Percentiles rank a stretch among this genome's conserved stretches.
phyloP scores from a whole-genome alignment of 345 rosid genomes.

The Syzygium jambos region DNA sequence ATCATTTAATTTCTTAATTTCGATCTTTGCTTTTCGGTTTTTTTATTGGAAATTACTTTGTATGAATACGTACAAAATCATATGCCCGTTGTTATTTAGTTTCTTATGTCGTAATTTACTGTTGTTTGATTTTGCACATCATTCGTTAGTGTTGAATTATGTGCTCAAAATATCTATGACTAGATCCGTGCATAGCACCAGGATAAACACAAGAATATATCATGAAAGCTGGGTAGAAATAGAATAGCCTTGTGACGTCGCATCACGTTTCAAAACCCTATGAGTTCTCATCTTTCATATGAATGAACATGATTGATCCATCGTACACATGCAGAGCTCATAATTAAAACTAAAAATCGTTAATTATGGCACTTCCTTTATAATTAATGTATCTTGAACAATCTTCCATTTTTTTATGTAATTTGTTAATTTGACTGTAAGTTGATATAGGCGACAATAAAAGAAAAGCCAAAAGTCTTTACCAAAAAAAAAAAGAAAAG shows the following conservation, averaged over 20 bases:
- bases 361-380: not conserved
- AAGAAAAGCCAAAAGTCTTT: not conserved
- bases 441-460: not conserved
- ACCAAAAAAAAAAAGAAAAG: not conserved
- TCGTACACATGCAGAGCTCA: fast-evolving
- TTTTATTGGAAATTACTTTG: no score
- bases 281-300: not conserved
- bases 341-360: no score
- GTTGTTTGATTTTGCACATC: not conserved
- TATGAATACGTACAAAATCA: no score
- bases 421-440: no score
- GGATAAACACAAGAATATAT: no score
- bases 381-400: not conserved
- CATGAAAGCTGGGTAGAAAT: not conserved
- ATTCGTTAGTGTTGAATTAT: no score
- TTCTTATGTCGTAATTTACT: fast-evolving
- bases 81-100: not conserved
- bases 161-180: not conserved
- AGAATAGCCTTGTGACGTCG: not conserved
- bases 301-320: not conserved
- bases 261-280: fast-evolving
- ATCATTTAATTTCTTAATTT: no score
- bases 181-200: no score
- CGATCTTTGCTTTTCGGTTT: no score
- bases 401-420: not conserved